A percentile compares a stretch with the other conserved stretches of the same genome.
Evolutionary conservation across 2,329 filamentous ascomycete species (phyloP).

Genomic region (Neonectria faginata): DNA sequence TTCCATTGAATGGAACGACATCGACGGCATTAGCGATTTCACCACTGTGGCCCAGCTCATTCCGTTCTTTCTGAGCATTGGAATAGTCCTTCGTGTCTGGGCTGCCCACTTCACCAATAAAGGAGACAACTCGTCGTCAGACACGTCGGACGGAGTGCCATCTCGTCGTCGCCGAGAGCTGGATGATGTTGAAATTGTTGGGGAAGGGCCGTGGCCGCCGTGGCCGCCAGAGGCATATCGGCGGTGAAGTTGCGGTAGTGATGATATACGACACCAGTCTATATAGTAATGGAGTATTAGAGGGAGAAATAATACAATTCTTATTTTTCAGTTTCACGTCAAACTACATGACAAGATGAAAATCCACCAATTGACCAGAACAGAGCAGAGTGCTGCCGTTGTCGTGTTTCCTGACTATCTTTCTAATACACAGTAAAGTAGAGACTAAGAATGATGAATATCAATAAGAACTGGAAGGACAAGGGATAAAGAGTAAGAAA

Average conservation of each 20-base stretch:
- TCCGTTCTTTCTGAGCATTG: constrained; percentile 49
- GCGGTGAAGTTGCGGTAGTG: background rate
- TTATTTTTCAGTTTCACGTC: no score
- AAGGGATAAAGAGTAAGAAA: no score
- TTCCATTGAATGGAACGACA: constrained; percentile 49
- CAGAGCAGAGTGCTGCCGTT: no score
- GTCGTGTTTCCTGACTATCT: no score
- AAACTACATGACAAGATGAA: no score
- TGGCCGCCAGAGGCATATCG: constrained; percentile 1
- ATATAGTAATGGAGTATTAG: background rate
- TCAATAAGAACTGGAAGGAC: no score
- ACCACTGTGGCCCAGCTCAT: constrained; percentile 47
- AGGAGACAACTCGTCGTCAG: background rate
- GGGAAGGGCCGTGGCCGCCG: constrained; percentile 1
- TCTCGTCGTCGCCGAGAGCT: background rate
- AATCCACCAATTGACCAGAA: no score
- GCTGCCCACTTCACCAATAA: constrained; percentile 36
- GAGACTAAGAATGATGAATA: no score
- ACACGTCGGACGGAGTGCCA: background rate
- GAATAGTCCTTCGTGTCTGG: constrained; percentile 44
- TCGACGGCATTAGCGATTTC: constrained; percentile 42
- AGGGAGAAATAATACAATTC: background rate
- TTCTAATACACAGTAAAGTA: no score
- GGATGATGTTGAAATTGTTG: constrained; percentile 5
- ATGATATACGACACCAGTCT: no score